Percentiles rank a stretch among this genome's conserved stretches.
phyloP scores from a whole-genome alignment of 2,329 filamentous ascomycete species.

The Myotisia sp. region DNA sequence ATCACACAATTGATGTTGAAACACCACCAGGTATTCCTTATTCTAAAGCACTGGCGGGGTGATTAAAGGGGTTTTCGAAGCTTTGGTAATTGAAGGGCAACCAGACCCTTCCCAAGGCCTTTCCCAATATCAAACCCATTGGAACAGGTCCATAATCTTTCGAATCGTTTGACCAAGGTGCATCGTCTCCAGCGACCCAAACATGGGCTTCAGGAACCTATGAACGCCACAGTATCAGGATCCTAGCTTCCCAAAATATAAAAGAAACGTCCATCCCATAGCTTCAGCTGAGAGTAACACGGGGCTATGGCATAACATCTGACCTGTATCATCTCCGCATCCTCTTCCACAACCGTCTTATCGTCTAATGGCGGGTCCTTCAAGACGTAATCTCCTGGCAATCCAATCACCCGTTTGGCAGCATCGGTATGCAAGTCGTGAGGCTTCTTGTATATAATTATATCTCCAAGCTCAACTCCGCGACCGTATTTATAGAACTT shows the following conservation, averaged over 20 bases:
- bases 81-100: constrained; percentile 23
- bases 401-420: constrained; percentile 65
- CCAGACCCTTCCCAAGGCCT: constrained; percentile 48
- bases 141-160: constrained; percentile 76
- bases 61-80: constrained; percentile 25
- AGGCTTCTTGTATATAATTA: constrained; percentile 67
- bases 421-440: constrained; percentile 45
- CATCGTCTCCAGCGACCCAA: constrained; percentile 79
- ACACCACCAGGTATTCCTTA: too few relatives aligned
- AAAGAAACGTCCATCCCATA: not conserved
- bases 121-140: constrained; percentile 68
- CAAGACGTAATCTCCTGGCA: constrained; percentile 48
- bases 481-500: constrained; percentile 56
- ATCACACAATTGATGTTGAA: too few relatives aligned
- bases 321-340: constrained; percentile 39
- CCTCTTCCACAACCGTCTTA: constrained; percentile 17
- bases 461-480: constrained; percentile 59
- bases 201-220: constrained; percentile 85
- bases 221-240: constrained; percentile 6
- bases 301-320: constrained; percentile 6
- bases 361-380: constrained; percentile 26
- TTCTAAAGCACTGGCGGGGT: too few relatives aligned
- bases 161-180: constrained; percentile 72
- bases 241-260: not conserved
- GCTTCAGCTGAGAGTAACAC: not conserved